A percentile compares a stretch with the other conserved stretches of the same genome.
Conservation (phyloP, 352 stramenopile species). For the Pythium periplocum region DNA sequence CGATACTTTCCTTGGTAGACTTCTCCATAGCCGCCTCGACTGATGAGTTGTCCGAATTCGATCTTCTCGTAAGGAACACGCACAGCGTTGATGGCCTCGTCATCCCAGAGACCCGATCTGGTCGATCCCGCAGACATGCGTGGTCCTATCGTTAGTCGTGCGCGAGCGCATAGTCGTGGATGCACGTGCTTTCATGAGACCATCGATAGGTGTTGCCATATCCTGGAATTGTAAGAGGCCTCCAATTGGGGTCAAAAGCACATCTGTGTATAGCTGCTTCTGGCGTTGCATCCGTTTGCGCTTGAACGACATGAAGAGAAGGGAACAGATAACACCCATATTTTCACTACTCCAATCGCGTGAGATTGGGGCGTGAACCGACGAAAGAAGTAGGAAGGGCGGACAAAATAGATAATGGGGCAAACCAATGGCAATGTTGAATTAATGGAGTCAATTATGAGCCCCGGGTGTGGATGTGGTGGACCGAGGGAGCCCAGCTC, state of each 20-base stretch:
- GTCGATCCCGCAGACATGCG: neutral
- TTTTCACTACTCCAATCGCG: no score
- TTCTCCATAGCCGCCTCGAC: conserved; percentile 43
- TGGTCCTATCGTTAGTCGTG: neutral
- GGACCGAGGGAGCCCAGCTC: no score
- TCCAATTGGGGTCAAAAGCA: no score
- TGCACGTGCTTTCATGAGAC: neutral
- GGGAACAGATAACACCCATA: neutral
- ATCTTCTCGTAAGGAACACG: conserved; percentile 46
- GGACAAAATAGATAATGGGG: no score
- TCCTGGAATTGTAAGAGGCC: neutral
- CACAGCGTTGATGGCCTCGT: conserved; percentile 10
- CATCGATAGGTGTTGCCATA: neutral
- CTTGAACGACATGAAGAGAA: neutral
- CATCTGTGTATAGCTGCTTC: neutral
- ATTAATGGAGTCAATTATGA: no score
- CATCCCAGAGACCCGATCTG: neutral
- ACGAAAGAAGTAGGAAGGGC: no score
- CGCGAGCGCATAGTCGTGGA: neutral
- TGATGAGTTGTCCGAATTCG: conserved; percentile 31
- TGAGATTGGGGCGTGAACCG: no score
- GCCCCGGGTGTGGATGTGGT: no score
- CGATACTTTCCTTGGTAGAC: conserved; percentile 44
- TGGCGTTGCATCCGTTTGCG: neutral
- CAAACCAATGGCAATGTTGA: no score